These are phyloP conservation scores for Aureobasidium uvarum DNA, from an alignment of 2,329 filamentous ascomycete genomes.

Conservation along the genomic window DNA sequence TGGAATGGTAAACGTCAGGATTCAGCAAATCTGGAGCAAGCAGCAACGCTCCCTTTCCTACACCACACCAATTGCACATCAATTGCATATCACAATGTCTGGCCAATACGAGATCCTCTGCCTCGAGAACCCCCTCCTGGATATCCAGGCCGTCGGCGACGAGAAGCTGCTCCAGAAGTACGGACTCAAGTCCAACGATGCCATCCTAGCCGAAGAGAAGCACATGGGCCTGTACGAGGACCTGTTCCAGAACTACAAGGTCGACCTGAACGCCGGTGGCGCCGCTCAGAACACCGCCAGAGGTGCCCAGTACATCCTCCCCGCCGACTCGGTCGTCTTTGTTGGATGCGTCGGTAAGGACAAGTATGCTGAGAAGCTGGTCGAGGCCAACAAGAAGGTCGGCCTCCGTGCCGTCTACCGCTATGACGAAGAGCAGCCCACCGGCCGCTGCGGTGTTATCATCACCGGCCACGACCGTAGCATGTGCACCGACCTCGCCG, in stretches of 20 bases:
- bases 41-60: not conserved
- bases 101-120: conserved; percentile 88
- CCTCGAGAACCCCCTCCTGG: conserved; percentile 96
- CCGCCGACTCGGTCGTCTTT: conserved; percentile 85
- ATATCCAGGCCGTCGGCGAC: conserved; percentile 85
- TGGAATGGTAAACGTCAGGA: conserved; percentile 20
- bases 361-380: conserved; percentile 88
- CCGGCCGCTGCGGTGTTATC: conserved; percentile 91
- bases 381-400: conserved; percentile 79
- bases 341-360: conserved; percentile 92
- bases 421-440: conserved; percentile 77
- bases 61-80: not conserved
- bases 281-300: conserved; percentile 97
- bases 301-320: conserved; percentile 89
- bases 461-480: conserved; percentile 96
- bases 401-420: conserved; percentile 95
- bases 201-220: conserved; percentile 91
- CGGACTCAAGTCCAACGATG: conserved; percentile 90
- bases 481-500: conserved; percentile 91
- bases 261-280: conserved; percentile 92
- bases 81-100: conserved; percentile 31
- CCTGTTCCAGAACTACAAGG: conserved; percentile 84
- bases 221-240: conserved; percentile 91
- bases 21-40: conserved; percentile 5
- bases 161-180: conserved; percentile 89